These are phyloP conservation scores for Vitis hybrid DNA, from an alignment of 177 flowering plant genomes.

Conservation along the genomic window DNA sequence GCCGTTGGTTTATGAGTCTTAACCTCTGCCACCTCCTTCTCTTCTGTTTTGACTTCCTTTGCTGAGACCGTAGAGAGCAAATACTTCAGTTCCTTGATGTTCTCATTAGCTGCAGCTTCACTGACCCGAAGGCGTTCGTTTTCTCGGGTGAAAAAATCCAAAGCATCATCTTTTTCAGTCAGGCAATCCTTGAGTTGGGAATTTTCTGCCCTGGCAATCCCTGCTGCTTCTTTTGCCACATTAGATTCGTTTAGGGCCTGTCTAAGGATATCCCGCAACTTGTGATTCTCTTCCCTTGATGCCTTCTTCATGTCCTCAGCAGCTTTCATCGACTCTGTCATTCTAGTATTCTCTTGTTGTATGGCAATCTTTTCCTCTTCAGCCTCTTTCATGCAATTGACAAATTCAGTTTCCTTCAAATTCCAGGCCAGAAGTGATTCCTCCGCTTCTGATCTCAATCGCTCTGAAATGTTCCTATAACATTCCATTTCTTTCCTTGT, in stretches of 20 bases:
- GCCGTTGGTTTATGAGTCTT: neutral
- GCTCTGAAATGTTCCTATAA: constrained; percentile 42
- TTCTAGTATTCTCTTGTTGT: constrained; percentile 40
- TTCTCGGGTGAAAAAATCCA: constrained; percentile 42
- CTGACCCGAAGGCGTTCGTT: constrained; percentile 53
- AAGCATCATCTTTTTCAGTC: constrained; percentile 54
- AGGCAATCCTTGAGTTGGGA: constrained; percentile 64
- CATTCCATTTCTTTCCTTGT: constrained; percentile 52
- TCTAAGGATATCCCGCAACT: constrained; percentile 52
- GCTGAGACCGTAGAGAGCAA: constrained; percentile 32
- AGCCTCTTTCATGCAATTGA: constrained; percentile 59
- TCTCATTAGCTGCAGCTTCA: constrained; percentile 60
- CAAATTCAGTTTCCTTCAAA: constrained; percentile 67
- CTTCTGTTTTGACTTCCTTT: constrained; percentile 15
- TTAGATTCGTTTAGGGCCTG: constrained; percentile 62
- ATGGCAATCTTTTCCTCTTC: constrained; percentile 58
- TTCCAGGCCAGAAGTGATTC: constrained; percentile 72
- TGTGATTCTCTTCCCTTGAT: constrained; percentile 44
- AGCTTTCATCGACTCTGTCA: constrained; percentile 28
- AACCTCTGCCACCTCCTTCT: constrained; percentile 16
- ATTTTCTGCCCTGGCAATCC: constrained; percentile 57
- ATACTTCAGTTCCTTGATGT: constrained; percentile 51
- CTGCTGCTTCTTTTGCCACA: constrained; percentile 61
- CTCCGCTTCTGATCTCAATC: constrained; percentile 76
- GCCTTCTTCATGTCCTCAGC: constrained; percentile 34